phyloP scores from a whole-genome alignment of 2,329 filamentous ascomycete genomes.

The Xylariaceae sp. region DNA sequence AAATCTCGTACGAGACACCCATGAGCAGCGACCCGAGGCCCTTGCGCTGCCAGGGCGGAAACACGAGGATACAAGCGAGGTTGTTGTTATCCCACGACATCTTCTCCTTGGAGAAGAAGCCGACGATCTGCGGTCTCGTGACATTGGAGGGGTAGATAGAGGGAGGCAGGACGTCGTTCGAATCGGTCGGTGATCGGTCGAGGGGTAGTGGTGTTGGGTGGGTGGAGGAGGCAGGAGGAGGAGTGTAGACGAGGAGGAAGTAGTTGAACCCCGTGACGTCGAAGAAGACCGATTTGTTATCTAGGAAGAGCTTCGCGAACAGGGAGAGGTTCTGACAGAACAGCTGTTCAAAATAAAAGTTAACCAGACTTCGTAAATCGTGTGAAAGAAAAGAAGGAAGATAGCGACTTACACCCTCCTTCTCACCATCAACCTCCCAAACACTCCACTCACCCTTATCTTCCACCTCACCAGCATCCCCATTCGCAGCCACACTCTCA shows the following conservation, averaged over 20 bases:
- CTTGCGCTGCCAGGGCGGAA: conserved; percentile 91
- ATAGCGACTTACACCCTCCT: conserved; percentile 58
- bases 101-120: conserved; percentile 99
- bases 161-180: background rate
- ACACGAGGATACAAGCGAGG: conserved; percentile 90
- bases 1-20: conserved; percentile 90
- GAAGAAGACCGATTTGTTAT: conserved; percentile 98
- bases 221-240: conserved; percentile 23
- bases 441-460: conserved; percentile 76
- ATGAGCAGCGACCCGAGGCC: conserved; percentile 86
- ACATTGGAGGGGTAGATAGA: background rate
- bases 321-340: conserved; percentile 95
- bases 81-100: conserved; percentile 99
- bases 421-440: conserved; percentile 89
- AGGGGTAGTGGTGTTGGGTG: background rate
- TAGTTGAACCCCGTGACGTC: conserved; percentile 93
- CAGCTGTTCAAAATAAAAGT: conserved; percentile 45
- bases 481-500: conserved; percentile 31
- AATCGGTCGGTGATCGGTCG: background rate
- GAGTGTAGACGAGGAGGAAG: conserved; percentile 79
- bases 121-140: conserved; percentile 60
- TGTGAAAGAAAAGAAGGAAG: background rate
- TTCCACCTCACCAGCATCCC: conserved; percentile 39
- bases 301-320: conserved; percentile 94
- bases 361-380: background rate